Percentiles rank a stretch among this genome's conserved stretches.
These are phyloP conservation scores for Backusella circina DNA, from an alignment of 192 early-diverging fungal species.

Conservation along the genomic window DNA sequence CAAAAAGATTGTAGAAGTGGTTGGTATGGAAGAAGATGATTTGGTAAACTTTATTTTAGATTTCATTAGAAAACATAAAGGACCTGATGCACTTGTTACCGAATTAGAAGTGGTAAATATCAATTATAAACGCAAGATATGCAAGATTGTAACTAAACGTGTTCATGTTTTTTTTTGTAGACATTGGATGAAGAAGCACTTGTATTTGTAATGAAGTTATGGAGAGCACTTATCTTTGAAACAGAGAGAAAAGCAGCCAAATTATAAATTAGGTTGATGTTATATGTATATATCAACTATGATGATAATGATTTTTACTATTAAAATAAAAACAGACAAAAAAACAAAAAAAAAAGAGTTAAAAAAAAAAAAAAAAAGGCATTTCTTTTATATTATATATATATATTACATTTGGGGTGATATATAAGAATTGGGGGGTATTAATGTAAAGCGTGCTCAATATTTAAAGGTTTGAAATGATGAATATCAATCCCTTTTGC, in stretches of 20 bases:
- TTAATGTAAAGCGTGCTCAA: neutral
- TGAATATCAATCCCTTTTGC: slow-evolving; percentile 67
- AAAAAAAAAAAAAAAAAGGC: neutral
- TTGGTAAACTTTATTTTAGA: slow-evolving; percentile 77
- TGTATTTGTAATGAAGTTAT: slow-evolving; percentile 83
- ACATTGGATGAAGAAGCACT: slow-evolving; percentile 86
- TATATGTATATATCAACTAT: neutral
- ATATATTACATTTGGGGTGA: neutral
- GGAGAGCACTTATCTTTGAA: slow-evolving; percentile 86
- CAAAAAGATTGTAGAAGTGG: slow-evolving; percentile 76
- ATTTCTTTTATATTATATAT: neutral
- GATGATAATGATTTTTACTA: neutral
- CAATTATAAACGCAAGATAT: neutral
- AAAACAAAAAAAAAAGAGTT: neutral
- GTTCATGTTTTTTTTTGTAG: slow-evolving; percentile 33
- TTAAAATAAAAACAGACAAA: neutral
- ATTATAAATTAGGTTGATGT: neutral
- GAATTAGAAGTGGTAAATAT: slow-evolving; percentile 73
- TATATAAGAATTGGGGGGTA: neutral
- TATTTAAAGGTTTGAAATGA: slow-evolving; percentile 59
- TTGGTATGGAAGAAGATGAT: slow-evolving; percentile 79
- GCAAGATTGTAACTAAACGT: no score
- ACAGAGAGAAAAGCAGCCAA: slow-evolving; percentile 53
- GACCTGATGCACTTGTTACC: slow-evolving; percentile 62
- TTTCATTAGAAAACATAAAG: slow-evolving; percentile 60